Conservation (phyloP, 352 stramenopile species). For the Pythium phragmitis region DNA sequence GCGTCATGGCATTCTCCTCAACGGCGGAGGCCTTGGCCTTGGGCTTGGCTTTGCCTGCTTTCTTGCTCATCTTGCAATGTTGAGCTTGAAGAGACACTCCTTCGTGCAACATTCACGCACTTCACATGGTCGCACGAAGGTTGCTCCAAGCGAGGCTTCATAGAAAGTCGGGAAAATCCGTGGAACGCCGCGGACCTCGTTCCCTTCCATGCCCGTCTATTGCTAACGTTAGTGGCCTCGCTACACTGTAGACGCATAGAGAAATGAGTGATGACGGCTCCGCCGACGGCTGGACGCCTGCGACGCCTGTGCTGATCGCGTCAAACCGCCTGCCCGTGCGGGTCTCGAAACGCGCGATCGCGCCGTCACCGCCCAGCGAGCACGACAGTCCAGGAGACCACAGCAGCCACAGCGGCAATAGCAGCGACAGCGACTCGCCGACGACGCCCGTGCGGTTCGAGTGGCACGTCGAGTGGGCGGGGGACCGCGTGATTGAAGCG, state of each 20-base stretch:
- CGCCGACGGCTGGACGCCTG: slow-evolving; percentile 46
- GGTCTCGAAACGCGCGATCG: slow-evolving; percentile 22
- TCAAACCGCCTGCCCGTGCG: slow-evolving; percentile 67
- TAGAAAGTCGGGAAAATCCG: neutral
- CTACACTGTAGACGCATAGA: neutral
- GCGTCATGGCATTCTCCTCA: slow-evolving; percentile 68
- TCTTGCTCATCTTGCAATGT: slow-evolving; percentile 54
- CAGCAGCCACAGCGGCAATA: neutral
- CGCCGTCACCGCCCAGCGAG: neutral
- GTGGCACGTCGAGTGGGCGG: slow-evolving; percentile 67
- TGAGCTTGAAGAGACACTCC: slow-evolving; percentile 28
- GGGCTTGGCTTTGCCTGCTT: slow-evolving; percentile 37
- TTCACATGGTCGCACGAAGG: slow-evolving; percentile 1
- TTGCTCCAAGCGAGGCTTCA: neutral
- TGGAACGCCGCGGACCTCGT: neutral
- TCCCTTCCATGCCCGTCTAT: neutral
- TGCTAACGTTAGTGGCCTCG: slow-evolving; percentile 7
- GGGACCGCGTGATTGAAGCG: slow-evolving; percentile 72
- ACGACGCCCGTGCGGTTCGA: slow-evolving; percentile 17
- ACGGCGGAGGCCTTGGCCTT: slow-evolving; percentile 53
- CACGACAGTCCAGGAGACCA: too few species aligned
- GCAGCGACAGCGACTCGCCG: neutral
- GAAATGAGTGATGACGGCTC: slow-evolving; percentile 10
- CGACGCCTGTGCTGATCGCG: slow-evolving; percentile 71
- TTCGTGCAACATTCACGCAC: slow-evolving; percentile 8